Evolutionary conservation across 2,329 filamentous ascomycete genomes (phyloP), one percentile per base, ranked within the genome.

Genomic region (Talaromyces sp.): DNA sequence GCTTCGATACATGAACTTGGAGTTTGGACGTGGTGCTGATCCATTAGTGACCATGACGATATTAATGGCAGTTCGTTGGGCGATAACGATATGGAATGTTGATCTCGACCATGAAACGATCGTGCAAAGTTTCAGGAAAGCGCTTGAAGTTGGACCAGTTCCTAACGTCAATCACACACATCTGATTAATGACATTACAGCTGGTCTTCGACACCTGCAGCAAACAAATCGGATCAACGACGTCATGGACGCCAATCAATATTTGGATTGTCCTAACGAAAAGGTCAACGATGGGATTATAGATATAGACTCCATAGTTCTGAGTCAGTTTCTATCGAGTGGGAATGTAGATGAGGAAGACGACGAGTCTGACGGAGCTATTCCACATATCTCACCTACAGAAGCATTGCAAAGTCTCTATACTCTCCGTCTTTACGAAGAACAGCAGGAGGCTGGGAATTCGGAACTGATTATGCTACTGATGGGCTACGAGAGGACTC

Each of bases 1-100:
- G 65, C 35, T 64, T 35, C 56, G 31, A 16, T 66, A 61, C 43
- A 61, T 64, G 27, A 22, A 24, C n/a, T 22, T 35, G 24, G 56
- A 66, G 22, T 49, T 61, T 52, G 61, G 56, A 5, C 35, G 31
- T 50, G 64, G 43, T 10, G 22, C 37, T 3, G 43, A 66, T 24
- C 65, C 65, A 16, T 19, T 52, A 11, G 6, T 10, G 41, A 60
- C 56, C n/a, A 50, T 64, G 57, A 61, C 54, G 27, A 43, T 66
- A 35, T 58, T 68, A 31, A 58, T 57, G 39, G 66, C 66, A 47
- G 35, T 68, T 31, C 62, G 65, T n/a, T 68, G 65, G 65, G 57
- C 60, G 16, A 62, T 68, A 22, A 31, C 27, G 10, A 41, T 58
- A 16, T 68, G 65, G 66, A 54, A 57, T 10, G 5, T 62, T 39